Conservation (phyloP, 495 filamentous ascomycete species). For the Neurospora discreta region DNA sequence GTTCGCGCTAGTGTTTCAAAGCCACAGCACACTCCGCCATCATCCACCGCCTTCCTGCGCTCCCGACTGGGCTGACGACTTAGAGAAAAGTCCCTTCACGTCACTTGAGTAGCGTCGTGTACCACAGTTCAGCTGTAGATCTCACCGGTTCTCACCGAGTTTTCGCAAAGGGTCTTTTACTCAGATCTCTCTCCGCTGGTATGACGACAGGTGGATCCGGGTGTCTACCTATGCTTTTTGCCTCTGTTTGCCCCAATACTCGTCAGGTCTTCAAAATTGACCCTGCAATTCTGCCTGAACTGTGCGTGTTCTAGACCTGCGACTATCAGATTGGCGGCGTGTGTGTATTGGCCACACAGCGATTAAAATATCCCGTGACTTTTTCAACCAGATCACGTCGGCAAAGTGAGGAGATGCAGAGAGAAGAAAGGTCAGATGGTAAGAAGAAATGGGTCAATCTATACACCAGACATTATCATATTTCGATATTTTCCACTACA, state of each 20-base stretch:
- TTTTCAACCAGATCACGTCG: not conserved
- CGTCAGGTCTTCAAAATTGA: too few species aligned
- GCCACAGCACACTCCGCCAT: not conserved
- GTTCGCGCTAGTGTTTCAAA: not conserved
- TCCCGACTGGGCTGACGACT: not conserved
- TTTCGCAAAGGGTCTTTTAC: not conserved
- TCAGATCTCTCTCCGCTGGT: not conserved
- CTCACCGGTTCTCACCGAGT: not conserved
- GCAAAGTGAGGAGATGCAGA: not conserved
- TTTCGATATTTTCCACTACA: not conserved
- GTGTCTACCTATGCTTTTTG: not conserved
- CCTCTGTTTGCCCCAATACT: not conserved
- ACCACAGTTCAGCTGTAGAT: not conserved
- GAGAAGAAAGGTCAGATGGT: not conserved
- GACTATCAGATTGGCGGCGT: not conserved
- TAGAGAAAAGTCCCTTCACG: not conserved
- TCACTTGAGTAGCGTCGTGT: not conserved
- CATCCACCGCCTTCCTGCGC: not conserved
- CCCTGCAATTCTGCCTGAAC: not conserved
- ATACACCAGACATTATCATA: not conserved
- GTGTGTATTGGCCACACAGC: not conserved
- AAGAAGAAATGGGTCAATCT: not conserved
- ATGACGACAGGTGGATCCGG: not conserved
- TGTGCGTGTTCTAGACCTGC: not conserved
- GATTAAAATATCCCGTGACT: not conserved